A percentile compares a stretch with the other conserved stretches of the same genome.
These are phyloP conservation scores for Talaromyces sp. DNA, from an alignment of 2,329 filamentous ascomycete species.

Conservation along the genomic window DNA sequence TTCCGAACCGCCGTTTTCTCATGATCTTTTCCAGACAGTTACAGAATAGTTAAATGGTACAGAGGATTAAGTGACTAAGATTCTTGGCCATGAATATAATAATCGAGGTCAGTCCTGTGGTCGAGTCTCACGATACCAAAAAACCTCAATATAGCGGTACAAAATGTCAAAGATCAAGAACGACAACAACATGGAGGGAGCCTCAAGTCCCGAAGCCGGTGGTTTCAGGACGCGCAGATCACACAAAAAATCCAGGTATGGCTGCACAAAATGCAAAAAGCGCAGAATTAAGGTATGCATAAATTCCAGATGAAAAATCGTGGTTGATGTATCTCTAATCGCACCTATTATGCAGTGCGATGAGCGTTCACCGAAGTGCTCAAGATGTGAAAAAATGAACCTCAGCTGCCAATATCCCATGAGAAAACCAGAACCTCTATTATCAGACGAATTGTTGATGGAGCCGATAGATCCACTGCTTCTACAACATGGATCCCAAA, in stretches of 20 bases:
- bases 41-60: neutral
- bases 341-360: slow-evolving; percentile 27
- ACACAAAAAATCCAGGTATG: slow-evolving; percentile 33
- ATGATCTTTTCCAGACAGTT: neutral
- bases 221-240: slow-evolving; percentile 19
- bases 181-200: neutral
- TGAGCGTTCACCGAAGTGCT: slow-evolving; percentile 30
- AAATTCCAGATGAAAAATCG: neutral
- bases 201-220: neutral
- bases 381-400: slow-evolving; percentile 29
- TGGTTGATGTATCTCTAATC: slow-evolving; percentile 3
- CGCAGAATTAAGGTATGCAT: slow-evolving; percentile 33
- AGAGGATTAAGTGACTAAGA: no score
- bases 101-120: neutral
- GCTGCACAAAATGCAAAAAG: slow-evolving; percentile 32
- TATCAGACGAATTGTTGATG: slow-evolving; percentile 10
- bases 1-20: neutral
- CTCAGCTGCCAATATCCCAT: slow-evolving; percentile 28
- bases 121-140: neutral
- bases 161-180: neutral
- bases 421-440: neutral
- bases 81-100: neutral
- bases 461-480: neutral
- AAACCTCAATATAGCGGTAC: neutral
- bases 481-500: neutral